phyloP scores from a whole-genome alignment of 768 basidiomycete species.

The Pleurotus giganteus region DNA sequence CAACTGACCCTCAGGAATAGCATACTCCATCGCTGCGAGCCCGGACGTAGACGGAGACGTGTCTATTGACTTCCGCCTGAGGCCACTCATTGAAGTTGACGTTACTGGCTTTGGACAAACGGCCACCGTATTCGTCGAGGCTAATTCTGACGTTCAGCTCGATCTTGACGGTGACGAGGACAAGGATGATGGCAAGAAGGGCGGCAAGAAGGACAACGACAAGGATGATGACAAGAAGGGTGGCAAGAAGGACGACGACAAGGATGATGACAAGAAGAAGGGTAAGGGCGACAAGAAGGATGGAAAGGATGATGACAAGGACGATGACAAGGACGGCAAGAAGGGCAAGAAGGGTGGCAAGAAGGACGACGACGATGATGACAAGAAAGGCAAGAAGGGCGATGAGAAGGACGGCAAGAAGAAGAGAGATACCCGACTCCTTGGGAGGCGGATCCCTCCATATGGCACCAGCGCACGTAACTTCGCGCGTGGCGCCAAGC shows the following conservation, averaged over 20 bases:
- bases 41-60: constrained; percentile 1
- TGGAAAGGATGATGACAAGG: background rate
- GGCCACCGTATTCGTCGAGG: constrained; percentile 6
- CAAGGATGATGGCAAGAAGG: constrained; percentile 1
- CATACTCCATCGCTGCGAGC: constrained; percentile 2
- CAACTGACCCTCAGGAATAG: background rate
- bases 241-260: background rate
- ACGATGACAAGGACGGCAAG: background rate
- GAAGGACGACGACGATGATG: background rate
- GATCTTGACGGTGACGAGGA: constrained; percentile 1
- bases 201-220: background rate
- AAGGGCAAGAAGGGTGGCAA: background rate
- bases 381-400: background rate
- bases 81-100: constrained; percentile 3
- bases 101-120: constrained; percentile 1
- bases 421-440: constrained; percentile 4
- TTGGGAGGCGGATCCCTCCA: background rate
- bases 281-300: background rate
- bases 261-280: background rate
- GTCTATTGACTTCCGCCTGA: constrained; percentile 2
- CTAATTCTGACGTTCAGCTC: background rate
- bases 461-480: background rate
- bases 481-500: background rate
- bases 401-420: background rate
- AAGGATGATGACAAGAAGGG: background rate